A percentile compares a stretch with the other conserved stretches of the same genome.
phyloP scores from a whole-genome alignment of 2,329 filamentous ascomycete genomes.

The Penicillium glabrum region DNA sequence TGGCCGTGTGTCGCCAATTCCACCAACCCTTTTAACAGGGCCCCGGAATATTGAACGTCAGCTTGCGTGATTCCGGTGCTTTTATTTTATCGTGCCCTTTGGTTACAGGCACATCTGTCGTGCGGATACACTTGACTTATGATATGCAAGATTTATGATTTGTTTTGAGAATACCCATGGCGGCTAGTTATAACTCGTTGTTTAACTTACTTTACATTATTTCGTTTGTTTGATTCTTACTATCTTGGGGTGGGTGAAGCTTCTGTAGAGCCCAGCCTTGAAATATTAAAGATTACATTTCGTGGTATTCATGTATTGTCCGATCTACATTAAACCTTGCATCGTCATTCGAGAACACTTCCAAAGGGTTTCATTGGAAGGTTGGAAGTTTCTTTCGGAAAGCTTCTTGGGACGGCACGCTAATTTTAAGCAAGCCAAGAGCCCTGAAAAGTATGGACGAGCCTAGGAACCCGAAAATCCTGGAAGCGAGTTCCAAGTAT shows the following conservation, averaged over 20 bases:
- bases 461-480: no score
- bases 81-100: neutral
- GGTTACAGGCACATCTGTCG: neutral
- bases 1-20: slow-evolving; percentile 19
- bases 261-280: no score
- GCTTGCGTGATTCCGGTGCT: slow-evolving; percentile 29
- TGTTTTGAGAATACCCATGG: neutral
- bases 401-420: no score
- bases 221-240: neutral
- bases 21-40: slow-evolving; percentile 19
- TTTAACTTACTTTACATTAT: neutral
- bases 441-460: no score
- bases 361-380: no score
- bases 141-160: neutral
- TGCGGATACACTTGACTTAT: neutral
- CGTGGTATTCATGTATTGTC: no score
- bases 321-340: no score
- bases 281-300: no score
- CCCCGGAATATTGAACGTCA: slow-evolving; percentile 40
- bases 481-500: no score
- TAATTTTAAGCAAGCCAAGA: no score
- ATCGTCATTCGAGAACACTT: no score
- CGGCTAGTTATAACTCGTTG: neutral
- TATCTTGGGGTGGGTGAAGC: neutral
- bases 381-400: no score